Evolutionary conservation across 2,329 filamentous ascomycete species (phyloP).

Genomic region (Botryotinia convoluta): DNA sequence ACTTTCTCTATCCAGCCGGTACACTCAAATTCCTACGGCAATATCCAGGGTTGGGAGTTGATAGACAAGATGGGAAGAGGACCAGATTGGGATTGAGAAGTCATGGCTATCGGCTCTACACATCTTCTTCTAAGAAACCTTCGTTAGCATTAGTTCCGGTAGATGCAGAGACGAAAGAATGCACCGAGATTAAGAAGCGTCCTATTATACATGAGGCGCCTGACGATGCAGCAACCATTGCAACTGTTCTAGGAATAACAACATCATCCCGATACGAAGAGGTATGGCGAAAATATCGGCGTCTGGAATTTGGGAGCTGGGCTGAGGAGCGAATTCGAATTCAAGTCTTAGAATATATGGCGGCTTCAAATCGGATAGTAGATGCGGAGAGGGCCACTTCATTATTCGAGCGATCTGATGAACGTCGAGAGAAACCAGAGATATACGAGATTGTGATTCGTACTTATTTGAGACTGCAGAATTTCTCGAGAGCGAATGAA

Average conservation of each 20-base stretch:
- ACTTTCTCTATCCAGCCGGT: slow-evolving; percentile 44
- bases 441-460: slow-evolving; percentile 47
- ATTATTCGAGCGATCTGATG: slow-evolving; percentile 43
- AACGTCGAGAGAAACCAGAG: slow-evolving; percentile 39
- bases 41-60: slow-evolving; percentile 31
- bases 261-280: slow-evolving; percentile 37
- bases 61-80: slow-evolving; percentile 32
- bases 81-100: slow-evolving; percentile 25
- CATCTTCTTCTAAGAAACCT: slow-evolving; percentile 34
- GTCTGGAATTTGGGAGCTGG: slow-evolving; percentile 21
- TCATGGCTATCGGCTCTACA: slow-evolving; percentile 38
- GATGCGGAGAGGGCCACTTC: slow-evolving; percentile 45
- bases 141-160: slow-evolving; percentile 8
- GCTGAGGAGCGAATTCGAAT: slow-evolving; percentile 29
- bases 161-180: background rate
- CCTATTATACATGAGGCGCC: background rate
- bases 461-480: slow-evolving; percentile 44
- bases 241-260: slow-evolving; percentile 24
- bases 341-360: slow-evolving; percentile 41
- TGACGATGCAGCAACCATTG: slow-evolving; percentile 14
- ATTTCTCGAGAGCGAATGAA: slow-evolving; percentile 39
- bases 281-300: slow-evolving; percentile 44
- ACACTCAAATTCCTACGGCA: slow-evolving; percentile 40
- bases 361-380: slow-evolving; percentile 39
- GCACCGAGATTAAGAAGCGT: background rate